phyloP scores from a whole-genome alignment of 2,329 filamentous ascomycete species.

The Aspergillus fructus region DNA sequence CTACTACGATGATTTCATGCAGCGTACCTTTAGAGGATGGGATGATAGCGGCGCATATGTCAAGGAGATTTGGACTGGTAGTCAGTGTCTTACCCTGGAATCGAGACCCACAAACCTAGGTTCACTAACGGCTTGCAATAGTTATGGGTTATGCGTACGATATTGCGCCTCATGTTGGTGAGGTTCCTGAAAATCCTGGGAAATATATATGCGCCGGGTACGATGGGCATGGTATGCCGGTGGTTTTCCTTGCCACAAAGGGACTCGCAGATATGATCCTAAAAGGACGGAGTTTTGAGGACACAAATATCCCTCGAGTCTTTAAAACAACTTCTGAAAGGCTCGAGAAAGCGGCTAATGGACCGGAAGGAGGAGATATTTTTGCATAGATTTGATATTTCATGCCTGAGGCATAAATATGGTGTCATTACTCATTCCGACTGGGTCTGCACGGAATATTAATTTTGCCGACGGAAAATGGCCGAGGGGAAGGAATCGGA shows the following conservation, averaged over 20 bases:
- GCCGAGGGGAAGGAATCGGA: background rate
- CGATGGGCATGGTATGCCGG: conserved; percentile 68
- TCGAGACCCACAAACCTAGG: background rate
- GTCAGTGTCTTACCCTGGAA: conserved; percentile 18
- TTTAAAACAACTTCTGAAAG: conserved; percentile 32
- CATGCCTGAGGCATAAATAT: background rate
- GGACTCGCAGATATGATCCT: conserved; percentile 59
- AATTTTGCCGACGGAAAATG: background rate
- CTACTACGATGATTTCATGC: conserved; percentile 41
- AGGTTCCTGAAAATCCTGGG: conserved; percentile 44
- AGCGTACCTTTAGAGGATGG: conserved; percentile 38
- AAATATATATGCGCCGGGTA: conserved; percentile 63
- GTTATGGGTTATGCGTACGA: conserved; percentile 57
- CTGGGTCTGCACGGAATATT: background rate
- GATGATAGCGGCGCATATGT: conserved; percentile 34
- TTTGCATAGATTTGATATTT: background rate
- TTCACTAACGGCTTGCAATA: conserved; percentile 7
- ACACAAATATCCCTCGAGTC: conserved; percentile 31
- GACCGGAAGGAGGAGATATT: conserved; percentile 21
- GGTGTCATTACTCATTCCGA: background rate
- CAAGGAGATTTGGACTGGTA: conserved; percentile 38
- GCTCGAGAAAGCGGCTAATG: conserved; percentile 15
- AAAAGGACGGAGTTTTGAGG: conserved; percentile 27
- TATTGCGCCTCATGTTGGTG: conserved; percentile 55
- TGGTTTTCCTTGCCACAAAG: conserved; percentile 60